Percentiles rank a stretch among this genome's conserved stretches.
phyloP scores from a whole-genome alignment of 2,329 filamentous ascomycete species.

The Ophiostoma pallidulum region DNA sequence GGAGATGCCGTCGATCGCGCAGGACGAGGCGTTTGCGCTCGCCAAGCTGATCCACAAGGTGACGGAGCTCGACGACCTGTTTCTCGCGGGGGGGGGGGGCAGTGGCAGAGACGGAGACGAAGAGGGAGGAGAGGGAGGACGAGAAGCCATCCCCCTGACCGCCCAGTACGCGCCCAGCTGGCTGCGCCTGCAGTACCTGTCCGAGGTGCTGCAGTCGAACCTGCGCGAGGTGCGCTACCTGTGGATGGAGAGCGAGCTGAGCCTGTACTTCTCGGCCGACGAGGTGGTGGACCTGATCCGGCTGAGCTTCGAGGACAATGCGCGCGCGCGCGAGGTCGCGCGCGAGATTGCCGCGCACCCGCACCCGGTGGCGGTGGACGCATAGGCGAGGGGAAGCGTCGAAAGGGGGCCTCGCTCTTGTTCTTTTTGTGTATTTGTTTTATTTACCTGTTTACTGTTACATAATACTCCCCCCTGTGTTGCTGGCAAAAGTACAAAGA shows the following conservation, averaged over 20 bases:
- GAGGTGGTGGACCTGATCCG: slow-evolving; percentile 55
- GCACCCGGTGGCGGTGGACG: no score
- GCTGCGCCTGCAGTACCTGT: slow-evolving; percentile 55
- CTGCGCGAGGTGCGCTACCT: slow-evolving; percentile 52
- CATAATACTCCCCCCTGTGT: no score
- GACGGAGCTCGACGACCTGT: slow-evolving; percentile 51
- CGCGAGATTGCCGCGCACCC: slow-evolving; percentile 47
- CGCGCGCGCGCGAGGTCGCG: slow-evolving; percentile 47
- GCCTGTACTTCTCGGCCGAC: slow-evolving; percentile 49
- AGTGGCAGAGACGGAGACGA: no score
- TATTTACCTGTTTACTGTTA: no score
- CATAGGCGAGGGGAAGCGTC: no score
- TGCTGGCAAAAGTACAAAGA: no score
- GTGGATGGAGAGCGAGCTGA: slow-evolving; percentile 58
- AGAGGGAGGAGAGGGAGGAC: slow-evolving; percentile 19
- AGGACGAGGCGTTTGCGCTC: slow-evolving; percentile 55
- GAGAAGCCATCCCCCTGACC: slow-evolving; percentile 44
- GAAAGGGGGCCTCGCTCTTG: no score
- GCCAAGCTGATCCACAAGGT: slow-evolving; percentile 48
- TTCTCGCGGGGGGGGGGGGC: no score
- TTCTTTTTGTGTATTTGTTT: no score
- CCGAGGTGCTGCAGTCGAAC: slow-evolving; percentile 57
- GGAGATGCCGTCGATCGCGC: slow-evolving; percentile 50
- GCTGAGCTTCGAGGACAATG: slow-evolving; percentile 56
- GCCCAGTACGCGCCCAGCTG: slow-evolving; percentile 52